These are phyloP conservation scores for Penicillium italicum DNA, from an alignment of 2,329 filamentous ascomycete genomes.

Conservation along the genomic window DNA sequence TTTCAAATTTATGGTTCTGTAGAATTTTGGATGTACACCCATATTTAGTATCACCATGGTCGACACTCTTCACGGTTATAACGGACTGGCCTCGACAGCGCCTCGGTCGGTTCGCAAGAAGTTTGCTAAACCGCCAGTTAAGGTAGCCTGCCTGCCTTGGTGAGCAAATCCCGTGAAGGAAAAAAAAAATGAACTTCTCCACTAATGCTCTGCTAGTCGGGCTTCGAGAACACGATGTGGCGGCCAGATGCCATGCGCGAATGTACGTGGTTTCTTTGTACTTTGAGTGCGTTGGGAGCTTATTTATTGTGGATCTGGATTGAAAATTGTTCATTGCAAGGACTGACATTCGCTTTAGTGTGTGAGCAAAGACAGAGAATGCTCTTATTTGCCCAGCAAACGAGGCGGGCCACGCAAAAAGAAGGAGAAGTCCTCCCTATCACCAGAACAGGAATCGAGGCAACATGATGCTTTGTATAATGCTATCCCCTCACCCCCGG, in stretches of 20 bases:
- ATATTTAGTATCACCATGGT: slow-evolving; percentile 16
- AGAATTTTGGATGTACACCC: not conserved
- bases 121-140: slow-evolving; percentile 45
- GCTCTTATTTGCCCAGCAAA: slow-evolving; percentile 44
- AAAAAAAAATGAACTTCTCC: not conserved
- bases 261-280: slow-evolving; percentile 33
- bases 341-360: slow-evolving; percentile 30
- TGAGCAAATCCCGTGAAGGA: slow-evolving; percentile 23
- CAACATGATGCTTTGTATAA: slow-evolving; percentile 23
- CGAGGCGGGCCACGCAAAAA: slow-evolving; percentile 44
- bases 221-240: slow-evolving; percentile 45
- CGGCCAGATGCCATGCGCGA: slow-evolving; percentile 44
- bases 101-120: slow-evolving; percentile 40
- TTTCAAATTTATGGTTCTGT: slow-evolving; percentile 1
- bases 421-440: slow-evolving; percentile 29
- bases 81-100: slow-evolving; percentile 21
- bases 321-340: not conserved
- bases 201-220: slow-evolving; percentile 30
- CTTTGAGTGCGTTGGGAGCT: not conserved
- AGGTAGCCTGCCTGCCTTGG: slow-evolving; percentile 45
- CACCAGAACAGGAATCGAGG: slow-evolving; percentile 20
- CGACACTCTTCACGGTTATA: slow-evolving; percentile 20
- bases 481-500: slow-evolving; percentile 21
- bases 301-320: not conserved
- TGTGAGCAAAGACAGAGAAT: slow-evolving; percentile 39